Evolutionary conservation across 495 filamentous ascomycete genomes (phyloP).

Genomic region (Penicillium bialowiezense): DNA sequence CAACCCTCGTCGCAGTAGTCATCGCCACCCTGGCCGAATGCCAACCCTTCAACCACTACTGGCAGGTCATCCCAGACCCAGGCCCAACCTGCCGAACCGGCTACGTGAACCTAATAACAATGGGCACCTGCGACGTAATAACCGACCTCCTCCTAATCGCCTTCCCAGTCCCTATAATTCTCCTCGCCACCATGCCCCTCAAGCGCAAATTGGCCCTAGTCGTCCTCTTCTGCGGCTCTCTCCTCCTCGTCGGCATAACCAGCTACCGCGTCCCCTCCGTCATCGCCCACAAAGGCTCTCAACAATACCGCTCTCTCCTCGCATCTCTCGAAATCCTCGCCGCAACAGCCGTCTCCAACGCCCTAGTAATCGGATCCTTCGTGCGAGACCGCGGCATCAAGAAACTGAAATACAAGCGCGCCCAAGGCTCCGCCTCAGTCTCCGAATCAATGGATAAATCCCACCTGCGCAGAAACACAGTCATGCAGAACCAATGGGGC

Average conservation of each 20-base stretch:
- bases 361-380: constrained; percentile 76
- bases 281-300: constrained; percentile 57
- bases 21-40: constrained; percentile 84
- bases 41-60: constrained; percentile 79
- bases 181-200: constrained; percentile 65
- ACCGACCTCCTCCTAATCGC: constrained; percentile 84
- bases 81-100: constrained; percentile 79
- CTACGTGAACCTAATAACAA: constrained; percentile 80
- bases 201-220: constrained; percentile 66
- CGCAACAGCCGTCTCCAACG: constrained; percentile 73
- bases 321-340: constrained; percentile 78
- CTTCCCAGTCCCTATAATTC: constrained; percentile 84
- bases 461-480: constrained; percentile 45
- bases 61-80: constrained; percentile 89
- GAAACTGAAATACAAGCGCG: constrained; percentile 65
- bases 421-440: constrained; percentile 51
- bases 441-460: constrained; percentile 51
- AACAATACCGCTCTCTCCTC: constrained; percentile 72
- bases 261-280: constrained; percentile 74
- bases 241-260: constrained; percentile 71
- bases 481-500: constrained; percentile 68
- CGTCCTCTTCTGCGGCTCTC: constrained; percentile 75
- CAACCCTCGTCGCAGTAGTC: constrained; percentile 75
- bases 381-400: constrained; percentile 76
- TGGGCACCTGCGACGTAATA: constrained; percentile 80